Conservation (phyloP, 768 basidiomycete species). For the Suillus plorans region DNA sequence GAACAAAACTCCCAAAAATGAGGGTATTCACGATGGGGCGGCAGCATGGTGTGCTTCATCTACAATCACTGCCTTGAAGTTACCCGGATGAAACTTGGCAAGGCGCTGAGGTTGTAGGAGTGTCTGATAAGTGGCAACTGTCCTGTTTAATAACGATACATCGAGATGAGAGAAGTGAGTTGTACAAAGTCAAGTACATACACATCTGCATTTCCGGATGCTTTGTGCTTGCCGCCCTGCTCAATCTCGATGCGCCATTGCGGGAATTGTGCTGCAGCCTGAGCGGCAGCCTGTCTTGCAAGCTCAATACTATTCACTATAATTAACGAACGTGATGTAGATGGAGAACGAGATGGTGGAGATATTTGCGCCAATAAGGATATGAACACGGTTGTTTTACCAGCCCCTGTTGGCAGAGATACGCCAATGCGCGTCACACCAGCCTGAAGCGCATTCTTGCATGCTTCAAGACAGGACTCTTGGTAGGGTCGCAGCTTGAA, state of each 20-base stretch:
- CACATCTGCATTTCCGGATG: constrained; percentile 84
- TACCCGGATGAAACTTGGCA: constrained; percentile 69
- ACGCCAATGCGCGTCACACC: constrained; percentile 81
- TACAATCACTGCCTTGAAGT: constrained; percentile 75
- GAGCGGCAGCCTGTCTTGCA: constrained; percentile 79
- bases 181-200: constrained; percentile 30
- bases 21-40: constrained; percentile 77
- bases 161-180: background rate
- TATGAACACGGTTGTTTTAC: constrained; percentile 92
- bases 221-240: constrained; percentile 74
- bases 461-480: constrained; percentile 73
- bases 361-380: constrained; percentile 68
- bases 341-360: constrained; percentile 40
- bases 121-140: constrained; percentile 89
- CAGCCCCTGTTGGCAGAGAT: constrained; percentile 81
- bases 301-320: constrained; percentile 90
- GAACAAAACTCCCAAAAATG: background rate
- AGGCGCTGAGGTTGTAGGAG: constrained; percentile 62
- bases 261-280: constrained; percentile 66
- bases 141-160: constrained; percentile 41
- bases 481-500: constrained; percentile 80
- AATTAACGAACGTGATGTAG: constrained; percentile 65
- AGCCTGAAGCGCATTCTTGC: constrained; percentile 62
- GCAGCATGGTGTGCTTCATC: constrained; percentile 98
- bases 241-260: constrained; percentile 87